A percentile compares a stretch with the other conserved stretches of the same genome.
Evolutionary conservation across 768 basidiomycete species (phyloP).

Genomic region (Xerocomellus chrysenteron): DNA sequence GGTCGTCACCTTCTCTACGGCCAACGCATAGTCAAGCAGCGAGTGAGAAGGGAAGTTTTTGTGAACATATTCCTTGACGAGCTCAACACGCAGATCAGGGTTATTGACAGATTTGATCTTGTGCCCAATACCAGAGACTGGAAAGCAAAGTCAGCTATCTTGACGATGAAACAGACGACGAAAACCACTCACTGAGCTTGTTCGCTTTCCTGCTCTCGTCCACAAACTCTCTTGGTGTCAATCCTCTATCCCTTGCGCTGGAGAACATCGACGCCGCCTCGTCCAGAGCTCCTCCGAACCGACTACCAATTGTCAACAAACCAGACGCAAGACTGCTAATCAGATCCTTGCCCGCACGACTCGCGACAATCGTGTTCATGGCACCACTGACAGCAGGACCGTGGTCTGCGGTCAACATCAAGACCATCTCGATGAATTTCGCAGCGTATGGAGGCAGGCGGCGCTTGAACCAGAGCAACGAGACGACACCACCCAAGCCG

Average conservation of each 20-base stretch:
- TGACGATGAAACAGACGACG: background rate
- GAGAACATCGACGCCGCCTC: conserved; percentile 98
- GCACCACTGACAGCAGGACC: conserved; percentile 97
- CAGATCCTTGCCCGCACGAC: conserved; percentile 98
- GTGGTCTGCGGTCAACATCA: conserved; percentile 99
- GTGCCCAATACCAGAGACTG: conserved; percentile 97
- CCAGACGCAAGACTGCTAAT: conserved; percentile 96
- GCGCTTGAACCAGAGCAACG: conserved; percentile 97
- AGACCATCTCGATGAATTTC: conserved; percentile 99
- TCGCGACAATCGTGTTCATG: conserved; percentile 99
- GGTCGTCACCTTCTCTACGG: conserved; percentile 96
- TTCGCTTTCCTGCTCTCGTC: conserved; percentile 90
- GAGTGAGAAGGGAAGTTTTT: conserved; percentile 96
- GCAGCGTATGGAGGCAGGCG: conserved; percentile 88
- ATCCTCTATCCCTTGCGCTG: conserved; percentile 81
- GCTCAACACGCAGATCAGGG: conserved; percentile 89
- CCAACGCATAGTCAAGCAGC: conserved; percentile 91
- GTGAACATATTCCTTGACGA: conserved; percentile 92
- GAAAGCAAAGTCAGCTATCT: conserved; percentile 6
- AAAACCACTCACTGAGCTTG: conserved; percentile 74
- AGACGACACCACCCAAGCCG: conserved; percentile 95
- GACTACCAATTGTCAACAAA: conserved; percentile 95
- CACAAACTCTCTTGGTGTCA: conserved; percentile 98
- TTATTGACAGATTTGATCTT: conserved; percentile 99
- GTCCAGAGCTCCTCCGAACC: conserved; percentile 98